Evolutionary conservation across 2,329 filamentous ascomycete genomes (phyloP), one percentile per base, ranked within the genome.

Genomic region (Fusarium sp.): DNA sequence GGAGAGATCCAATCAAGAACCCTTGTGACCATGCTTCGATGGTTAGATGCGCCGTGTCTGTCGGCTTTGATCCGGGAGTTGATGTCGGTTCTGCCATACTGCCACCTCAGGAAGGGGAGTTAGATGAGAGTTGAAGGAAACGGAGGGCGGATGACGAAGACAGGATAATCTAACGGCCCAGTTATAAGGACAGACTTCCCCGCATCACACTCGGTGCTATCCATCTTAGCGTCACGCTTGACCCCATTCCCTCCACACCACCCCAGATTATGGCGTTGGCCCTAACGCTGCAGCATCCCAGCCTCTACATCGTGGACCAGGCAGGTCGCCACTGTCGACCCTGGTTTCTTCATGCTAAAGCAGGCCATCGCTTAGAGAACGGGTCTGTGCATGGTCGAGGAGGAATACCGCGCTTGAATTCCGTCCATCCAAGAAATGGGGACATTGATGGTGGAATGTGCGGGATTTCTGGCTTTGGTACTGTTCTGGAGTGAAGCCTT

Each of bases 1-100:
- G 73, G 64, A 88, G 69, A 10, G 84, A 83, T 10, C 86, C 86
- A 1, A 88, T 80, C 85, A 88, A 85, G 65, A 85, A 81, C 35
- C 86, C 86, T 69, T 87, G 85, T 2, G 83, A 84, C 86, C 86
- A 87, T 67, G 84, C 83, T 73, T 87, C 86, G 8, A 87, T 78
- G 20, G 84, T 80, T 16, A 79, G 59, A 3, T 43, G 54, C 5
- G 31, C 58, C 4, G 71, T 62, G 35, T 35, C 67, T n/a, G 68
- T 64, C 1, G 76, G 76, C 71, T 71, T 72, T 22, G 48, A 50
- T 16, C 29, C 64, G 29, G 59, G 58, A 2, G 43, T 41, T 59
- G 64, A 45, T 63, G 66, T 67, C 48, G 45, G 31, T 31, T 16
- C 33, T 20, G 52, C 20, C 52, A 56, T 50, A 29, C 6, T 50